Evolutionary conservation across 352 stramenopile genomes (phyloP).

Genomic region (Pythium sukuiense): DNA sequence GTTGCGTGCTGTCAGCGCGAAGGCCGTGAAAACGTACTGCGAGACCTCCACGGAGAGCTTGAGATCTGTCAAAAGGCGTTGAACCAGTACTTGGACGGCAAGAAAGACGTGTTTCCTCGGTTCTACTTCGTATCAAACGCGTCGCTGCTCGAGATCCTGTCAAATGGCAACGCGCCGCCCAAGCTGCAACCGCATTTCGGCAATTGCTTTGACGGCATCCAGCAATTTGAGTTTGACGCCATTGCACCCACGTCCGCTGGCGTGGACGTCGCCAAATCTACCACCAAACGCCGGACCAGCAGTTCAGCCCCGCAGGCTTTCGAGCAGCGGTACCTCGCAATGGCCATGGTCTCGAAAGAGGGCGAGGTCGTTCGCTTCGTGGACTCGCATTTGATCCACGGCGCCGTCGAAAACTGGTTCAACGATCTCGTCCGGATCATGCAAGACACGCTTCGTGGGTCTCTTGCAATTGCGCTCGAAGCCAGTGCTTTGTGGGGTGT

Average conservation of each 20-base stretch:
- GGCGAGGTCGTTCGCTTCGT: conserved; percentile 88
- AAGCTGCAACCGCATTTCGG: conserved; percentile 89
- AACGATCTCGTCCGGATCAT: conserved; percentile 95
- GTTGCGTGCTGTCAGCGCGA: conserved; percentile 74
- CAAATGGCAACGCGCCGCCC: conserved; percentile 89
- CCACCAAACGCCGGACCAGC: conserved; percentile 16
- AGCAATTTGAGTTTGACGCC: conserved; percentile 70
- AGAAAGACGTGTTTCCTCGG: conserved; percentile 96
- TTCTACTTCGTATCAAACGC: conserved; percentile 97
- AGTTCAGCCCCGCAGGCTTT: background rate
- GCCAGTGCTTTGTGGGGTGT: conserved; percentile 92
- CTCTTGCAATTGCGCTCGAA: conserved; percentile 91
- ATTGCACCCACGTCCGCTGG: conserved; percentile 25
- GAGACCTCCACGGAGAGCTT: conserved; percentile 85
- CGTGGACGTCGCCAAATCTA: background rate
- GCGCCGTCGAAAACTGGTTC: conserved; percentile 92
- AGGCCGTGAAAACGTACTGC: conserved; percentile 77
- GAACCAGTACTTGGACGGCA: conserved; percentile 95
- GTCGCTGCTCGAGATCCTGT: conserved; percentile 94
- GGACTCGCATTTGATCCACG: conserved; percentile 79
- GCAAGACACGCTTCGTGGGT: conserved; percentile 83
- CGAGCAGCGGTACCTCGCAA: conserved; percentile 69
- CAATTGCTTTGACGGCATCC: conserved; percentile 91
- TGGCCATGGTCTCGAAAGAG: conserved; percentile 96
- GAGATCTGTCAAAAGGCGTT: conserved; percentile 96